Evolutionary conservation across 2,329 filamentous ascomycete genomes (phyloP), one percentile per base, ranked within the genome.

Genomic region (Aspergillus brasiliensis): DNA sequence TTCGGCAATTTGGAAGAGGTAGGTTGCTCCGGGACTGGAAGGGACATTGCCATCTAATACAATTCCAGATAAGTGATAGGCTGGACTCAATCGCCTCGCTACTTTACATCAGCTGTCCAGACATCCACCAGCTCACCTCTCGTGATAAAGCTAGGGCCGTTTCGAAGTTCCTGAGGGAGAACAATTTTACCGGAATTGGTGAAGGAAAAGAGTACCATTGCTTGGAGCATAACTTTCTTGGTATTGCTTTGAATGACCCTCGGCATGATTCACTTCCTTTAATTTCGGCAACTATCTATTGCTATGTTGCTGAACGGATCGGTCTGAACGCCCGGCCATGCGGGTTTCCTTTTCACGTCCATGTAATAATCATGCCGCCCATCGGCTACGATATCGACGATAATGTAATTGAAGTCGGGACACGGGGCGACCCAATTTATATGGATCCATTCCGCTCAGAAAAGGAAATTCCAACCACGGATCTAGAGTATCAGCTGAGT

Each of bases 201-300:
- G 78, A 86, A n/a, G 84, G 86, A 7, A 73, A 80, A 44, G 86
- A 89, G 57, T 97, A 95, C 72, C 87, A 91, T 67, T 88, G 89
- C 60, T 77, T 98, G 59, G 86, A 91, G 62, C 96, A 98, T 75
- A 96, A 91, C 68, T 91, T 97, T 67, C 87, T 99, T 58, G 92
- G 92, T 8, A 82, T 96, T 62, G 91, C 91, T 3, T 80, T 98
- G 46, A 87, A 86, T 37, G 87, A 90, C 52, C 78, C 84, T 6
- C 83, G 84, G 0, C 92, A 96, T 69, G 88, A 91, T 27, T 94
- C 92, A 1, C 82, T 97, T 8, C 95, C 94, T 1, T 83, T 97
- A 53, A 89, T 97, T 62, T 95, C 92, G 1, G 89, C 89, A 57
- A 89, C 89, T 61, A 96, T 98, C 63, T 99, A 89, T 76, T 95